phyloP scores from a whole-genome alignment of 441 rosid genomes.

The Gossypium armourianum region DNA sequence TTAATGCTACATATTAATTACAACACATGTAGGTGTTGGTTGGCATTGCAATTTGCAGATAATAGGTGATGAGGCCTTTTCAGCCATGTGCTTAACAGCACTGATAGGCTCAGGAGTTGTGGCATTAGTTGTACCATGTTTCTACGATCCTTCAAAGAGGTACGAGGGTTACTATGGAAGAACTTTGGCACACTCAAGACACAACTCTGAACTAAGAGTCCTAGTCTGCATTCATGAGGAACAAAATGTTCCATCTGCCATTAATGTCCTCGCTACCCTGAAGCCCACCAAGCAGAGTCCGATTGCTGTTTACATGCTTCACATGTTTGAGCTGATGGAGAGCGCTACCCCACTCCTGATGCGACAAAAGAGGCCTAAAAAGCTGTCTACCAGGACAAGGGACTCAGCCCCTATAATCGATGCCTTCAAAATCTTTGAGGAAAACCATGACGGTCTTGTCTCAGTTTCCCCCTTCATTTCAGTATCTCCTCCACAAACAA shows the following conservation, averaged over 20 bases:
- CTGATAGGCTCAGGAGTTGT: constrained; percentile 24
- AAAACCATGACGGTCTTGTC: neutral
- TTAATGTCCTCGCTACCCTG: constrained; percentile 23
- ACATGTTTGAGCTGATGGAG: constrained; percentile 33
- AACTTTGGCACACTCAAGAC: constrained; percentile 23
- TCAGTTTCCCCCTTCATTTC: constrained; percentile 25
- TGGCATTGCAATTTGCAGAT: constrained; percentile 25
- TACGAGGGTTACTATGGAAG: constrained; percentile 25
- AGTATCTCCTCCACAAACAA: constrained; percentile 24
- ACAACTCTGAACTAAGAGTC: constrained; percentile 23
- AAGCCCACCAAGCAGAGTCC: constrained; percentile 25
- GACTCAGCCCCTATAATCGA: constrained; percentile 21
- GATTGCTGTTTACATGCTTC: constrained; percentile 26
- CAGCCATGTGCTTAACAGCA: constrained; percentile 21
- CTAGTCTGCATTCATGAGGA: constrained; percentile 32
- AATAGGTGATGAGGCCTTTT: constrained; percentile 19
- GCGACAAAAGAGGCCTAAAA: constrained; percentile 23
- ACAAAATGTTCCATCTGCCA: constrained; percentile 31
- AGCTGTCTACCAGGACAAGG: neutral
- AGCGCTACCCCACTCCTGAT: constrained; percentile 29
- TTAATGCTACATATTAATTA: neutral
- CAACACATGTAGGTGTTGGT: neutral
- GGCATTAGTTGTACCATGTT: constrained; percentile 22
- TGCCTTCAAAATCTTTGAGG: constrained; percentile 26
- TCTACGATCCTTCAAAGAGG: constrained; percentile 37